These are phyloP conservation scores for Cutaneotrichosporon sp. DNA, from an alignment of 1,284 basidiomycete species.

Conservation along the genomic window DNA sequence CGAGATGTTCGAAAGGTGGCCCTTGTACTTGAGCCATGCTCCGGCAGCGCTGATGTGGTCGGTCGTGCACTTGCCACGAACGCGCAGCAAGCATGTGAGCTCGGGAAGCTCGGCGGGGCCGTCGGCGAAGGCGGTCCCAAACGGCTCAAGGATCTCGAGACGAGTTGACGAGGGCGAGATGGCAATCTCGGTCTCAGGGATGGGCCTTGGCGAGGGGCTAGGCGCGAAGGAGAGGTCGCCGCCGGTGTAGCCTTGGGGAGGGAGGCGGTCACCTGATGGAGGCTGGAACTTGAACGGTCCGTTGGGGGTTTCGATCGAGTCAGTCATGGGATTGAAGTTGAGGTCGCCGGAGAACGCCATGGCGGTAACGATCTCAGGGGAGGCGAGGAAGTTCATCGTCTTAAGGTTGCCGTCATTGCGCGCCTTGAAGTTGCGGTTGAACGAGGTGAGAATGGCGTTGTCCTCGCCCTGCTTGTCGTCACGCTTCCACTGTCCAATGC, in stretches of 20 bases:
- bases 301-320: slow-evolving; percentile 67
- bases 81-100: slow-evolving; percentile 79
- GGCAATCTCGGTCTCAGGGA: slow-evolving; percentile 70
- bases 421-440: slow-evolving; percentile 96
- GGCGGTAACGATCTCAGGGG: slow-evolving; percentile 94
- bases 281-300: slow-evolving; percentile 84
- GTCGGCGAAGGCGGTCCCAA: slow-evolving; percentile 70
- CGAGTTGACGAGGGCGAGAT: slow-evolving; percentile 77
- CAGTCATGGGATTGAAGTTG: slow-evolving; percentile 86
- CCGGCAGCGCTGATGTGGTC: slow-evolving; percentile 96
- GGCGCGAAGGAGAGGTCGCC: slow-evolving; percentile 78
- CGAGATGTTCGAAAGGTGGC: slow-evolving; percentile 91
- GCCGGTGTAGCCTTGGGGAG: slow-evolving; percentile 72
- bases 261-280: slow-evolving; percentile 79
- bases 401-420: slow-evolving; percentile 93
- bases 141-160: slow-evolving; percentile 83
- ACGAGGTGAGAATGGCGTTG: slow-evolving; percentile 95
- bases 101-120: slow-evolving; percentile 66
- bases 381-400: slow-evolving; percentile 89
- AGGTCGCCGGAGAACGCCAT: slow-evolving; percentile 94
- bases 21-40: slow-evolving; percentile 94
- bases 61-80: slow-evolving; percentile 96
- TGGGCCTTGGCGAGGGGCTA: slow-evolving; percentile 64
- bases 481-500: slow-evolving; percentile 99
- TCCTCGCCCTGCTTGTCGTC: slow-evolving; percentile 84